These are phyloP conservation scores for Achaetomiella virescens DNA, from an alignment of 495 filamentous ascomycete species.

Conservation along the genomic window DNA sequence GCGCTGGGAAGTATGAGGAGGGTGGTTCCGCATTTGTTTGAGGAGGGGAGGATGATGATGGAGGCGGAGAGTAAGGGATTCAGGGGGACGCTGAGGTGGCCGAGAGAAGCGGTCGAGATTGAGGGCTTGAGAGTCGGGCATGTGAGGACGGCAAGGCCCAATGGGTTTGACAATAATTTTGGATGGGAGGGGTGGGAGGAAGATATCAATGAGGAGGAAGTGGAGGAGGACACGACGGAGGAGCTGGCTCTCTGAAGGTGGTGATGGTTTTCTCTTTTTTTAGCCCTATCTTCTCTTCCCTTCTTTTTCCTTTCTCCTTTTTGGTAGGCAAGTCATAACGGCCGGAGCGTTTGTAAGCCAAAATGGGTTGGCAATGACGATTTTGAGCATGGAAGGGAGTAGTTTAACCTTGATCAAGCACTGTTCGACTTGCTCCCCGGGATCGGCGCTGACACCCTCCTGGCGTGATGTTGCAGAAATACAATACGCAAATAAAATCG, in stretches of 20 bases:
- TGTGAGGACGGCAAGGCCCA: slow-evolving; percentile 48
- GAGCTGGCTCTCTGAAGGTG: not conserved
- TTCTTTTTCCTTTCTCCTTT: not conserved
- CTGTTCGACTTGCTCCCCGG: no score
- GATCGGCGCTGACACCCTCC: no score
- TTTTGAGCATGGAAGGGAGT: no score
- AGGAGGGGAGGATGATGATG: slow-evolving; percentile 33
- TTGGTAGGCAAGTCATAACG: no score
- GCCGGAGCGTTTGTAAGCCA: not conserved
- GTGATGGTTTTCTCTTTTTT: not conserved
- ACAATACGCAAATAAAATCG: not conserved
- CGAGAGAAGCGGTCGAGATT: slow-evolving; percentile 47
- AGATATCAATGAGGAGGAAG: slow-evolving; percentile 26
- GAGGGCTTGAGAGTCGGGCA: slow-evolving; percentile 49
- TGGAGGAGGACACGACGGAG: not conserved
- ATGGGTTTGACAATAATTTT: slow-evolving; percentile 47
- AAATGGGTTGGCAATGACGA: not conserved
- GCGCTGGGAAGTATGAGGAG: slow-evolving; percentile 57
- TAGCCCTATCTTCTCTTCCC: not conserved
- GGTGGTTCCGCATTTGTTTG: slow-evolving; percentile 47
- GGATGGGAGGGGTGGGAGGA: slow-evolving; percentile 46
- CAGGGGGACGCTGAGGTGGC: slow-evolving; percentile 42
- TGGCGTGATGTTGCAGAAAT: not conserved
- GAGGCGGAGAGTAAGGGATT: slow-evolving; percentile 44
- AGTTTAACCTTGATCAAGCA: no score